phyloP scores from a whole-genome alignment of 768 basidiomycete species.

The Fomitopsis serialis region DNA sequence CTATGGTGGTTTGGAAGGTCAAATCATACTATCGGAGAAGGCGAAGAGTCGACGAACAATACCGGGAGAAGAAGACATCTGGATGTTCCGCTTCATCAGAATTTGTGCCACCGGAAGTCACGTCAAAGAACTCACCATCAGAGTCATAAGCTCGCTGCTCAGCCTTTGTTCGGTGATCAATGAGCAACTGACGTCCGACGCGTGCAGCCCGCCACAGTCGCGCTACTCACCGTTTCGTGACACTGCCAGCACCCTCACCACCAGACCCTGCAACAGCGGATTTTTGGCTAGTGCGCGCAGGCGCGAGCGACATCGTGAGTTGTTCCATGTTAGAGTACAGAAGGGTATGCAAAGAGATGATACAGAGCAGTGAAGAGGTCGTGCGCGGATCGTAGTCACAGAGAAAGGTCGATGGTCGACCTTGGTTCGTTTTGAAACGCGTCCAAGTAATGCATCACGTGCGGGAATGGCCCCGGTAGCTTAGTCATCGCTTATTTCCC shows the following conservation, averaged over 20 bases:
- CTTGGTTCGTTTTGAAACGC: slow-evolving; percentile 6
- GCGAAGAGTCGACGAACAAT: slow-evolving; percentile 49
- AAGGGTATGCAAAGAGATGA: neutral
- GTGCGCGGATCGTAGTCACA: neutral
- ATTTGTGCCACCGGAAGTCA: neutral
- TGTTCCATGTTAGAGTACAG: slow-evolving; percentile 53
- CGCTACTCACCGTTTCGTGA: slow-evolving; percentile 67
- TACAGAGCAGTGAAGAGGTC: neutral
- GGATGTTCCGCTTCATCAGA: neutral
- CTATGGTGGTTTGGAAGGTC: slow-evolving; percentile 30
- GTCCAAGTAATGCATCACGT: neutral
- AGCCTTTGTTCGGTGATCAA: slow-evolving; percentile 38
- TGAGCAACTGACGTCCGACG: slow-evolving; percentile 3
- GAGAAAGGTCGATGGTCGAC: neutral
- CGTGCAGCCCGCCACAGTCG: neutral
- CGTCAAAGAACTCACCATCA: slow-evolving; percentile 56
- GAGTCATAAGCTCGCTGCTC: slow-evolving; percentile 80
- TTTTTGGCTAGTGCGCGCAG: slow-evolving; percentile 55
- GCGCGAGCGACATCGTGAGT: slow-evolving; percentile 57
- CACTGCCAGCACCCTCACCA: slow-evolving; percentile 64
- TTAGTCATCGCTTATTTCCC: slow-evolving; percentile 4
- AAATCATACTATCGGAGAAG: neutral
- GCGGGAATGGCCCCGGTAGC: neutral
- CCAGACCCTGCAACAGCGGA: slow-evolving; percentile 45
- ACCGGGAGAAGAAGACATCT: slow-evolving; percentile 86